Conservation (phyloP, 306 rosid genomes). For the Biancaea sappan region DNA sequence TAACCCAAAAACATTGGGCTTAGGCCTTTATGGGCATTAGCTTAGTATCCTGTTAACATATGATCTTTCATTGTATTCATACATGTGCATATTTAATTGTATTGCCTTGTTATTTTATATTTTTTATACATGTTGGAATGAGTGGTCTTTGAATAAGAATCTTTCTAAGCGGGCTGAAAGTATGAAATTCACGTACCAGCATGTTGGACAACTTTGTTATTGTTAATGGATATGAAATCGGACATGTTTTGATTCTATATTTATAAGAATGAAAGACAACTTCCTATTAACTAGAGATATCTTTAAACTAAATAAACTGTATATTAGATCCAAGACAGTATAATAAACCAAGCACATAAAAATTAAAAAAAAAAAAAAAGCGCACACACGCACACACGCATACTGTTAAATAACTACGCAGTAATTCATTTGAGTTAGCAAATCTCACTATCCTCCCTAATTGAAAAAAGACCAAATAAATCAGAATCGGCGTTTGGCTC, state of each 20-base stretch:
- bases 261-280: background rate
- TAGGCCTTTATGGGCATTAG: background rate
- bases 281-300: background rate
- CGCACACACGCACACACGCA: background rate
- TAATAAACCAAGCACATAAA: no score
- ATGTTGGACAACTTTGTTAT: background rate
- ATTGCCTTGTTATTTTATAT: background rate
- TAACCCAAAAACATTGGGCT: background rate
- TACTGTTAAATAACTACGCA: conserved; percentile 17
- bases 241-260: background rate
- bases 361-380: background rate
- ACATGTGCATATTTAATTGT: no score
- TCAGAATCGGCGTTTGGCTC: background rate
- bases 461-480: background rate
- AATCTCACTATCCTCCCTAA: background rate
- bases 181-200: background rate
- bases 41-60: no score
- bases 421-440: background rate
- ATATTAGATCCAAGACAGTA: background rate
- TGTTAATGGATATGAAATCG: background rate
- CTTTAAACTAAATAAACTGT: background rate
- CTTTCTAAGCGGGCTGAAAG: background rate
- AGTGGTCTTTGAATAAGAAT: background rate
- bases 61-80: background rate
- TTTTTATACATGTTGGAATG: background rate